These are phyloP conservation scores for Aspergillus asperescens DNA, from an alignment of 495 filamentous ascomycete genomes.

Conservation along the genomic window DNA sequence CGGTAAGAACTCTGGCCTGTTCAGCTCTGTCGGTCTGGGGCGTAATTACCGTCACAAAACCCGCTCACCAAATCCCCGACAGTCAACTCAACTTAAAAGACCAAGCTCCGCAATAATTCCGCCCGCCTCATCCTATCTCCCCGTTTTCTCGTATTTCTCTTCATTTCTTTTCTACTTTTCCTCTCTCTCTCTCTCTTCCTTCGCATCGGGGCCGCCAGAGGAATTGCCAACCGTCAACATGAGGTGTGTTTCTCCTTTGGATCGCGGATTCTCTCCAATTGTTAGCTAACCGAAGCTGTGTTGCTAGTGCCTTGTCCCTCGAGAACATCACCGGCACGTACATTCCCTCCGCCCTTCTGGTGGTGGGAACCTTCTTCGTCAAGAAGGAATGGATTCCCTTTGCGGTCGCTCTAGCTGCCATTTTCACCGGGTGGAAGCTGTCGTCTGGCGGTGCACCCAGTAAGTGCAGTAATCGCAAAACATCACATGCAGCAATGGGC, in stretches of 20 bases:
- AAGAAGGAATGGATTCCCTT: slow-evolving; percentile 74
- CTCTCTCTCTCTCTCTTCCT: no score
- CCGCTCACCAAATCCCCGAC: slow-evolving; percentile 5
- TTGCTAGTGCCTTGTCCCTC: slow-evolving; percentile 37
- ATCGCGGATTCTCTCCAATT: neutral
- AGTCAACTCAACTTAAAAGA: no score
- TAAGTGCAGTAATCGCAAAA: neutral
- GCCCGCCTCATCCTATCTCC: slow-evolving; percentile 10
- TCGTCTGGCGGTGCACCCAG: slow-evolving; percentile 28
- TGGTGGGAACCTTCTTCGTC: slow-evolving; percentile 68
- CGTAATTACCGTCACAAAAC: slow-evolving; percentile 14
- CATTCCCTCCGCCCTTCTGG: slow-evolving; percentile 75
- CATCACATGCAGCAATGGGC: slow-evolving; percentile 7
- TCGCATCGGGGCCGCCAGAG: slow-evolving; percentile 4
- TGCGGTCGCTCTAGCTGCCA: slow-evolving; percentile 58
- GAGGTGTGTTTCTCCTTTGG: slow-evolving; percentile 25
- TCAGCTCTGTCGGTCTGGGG: neutral
- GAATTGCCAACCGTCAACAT: slow-evolving; percentile 28
- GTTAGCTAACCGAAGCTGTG: slow-evolving; percentile 12
- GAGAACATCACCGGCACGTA: slow-evolving; percentile 70
- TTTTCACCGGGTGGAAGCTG: slow-evolving; percentile 60
- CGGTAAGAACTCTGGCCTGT: neutral
- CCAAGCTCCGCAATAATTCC: slow-evolving; percentile 10
- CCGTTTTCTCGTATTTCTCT: neutral
- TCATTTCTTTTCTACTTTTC: neutral